These are phyloP conservation scores for Pneumocystis sp. DNA, from an alignment of 1,139 yeast genomes.

Conservation along the genomic window DNA sequence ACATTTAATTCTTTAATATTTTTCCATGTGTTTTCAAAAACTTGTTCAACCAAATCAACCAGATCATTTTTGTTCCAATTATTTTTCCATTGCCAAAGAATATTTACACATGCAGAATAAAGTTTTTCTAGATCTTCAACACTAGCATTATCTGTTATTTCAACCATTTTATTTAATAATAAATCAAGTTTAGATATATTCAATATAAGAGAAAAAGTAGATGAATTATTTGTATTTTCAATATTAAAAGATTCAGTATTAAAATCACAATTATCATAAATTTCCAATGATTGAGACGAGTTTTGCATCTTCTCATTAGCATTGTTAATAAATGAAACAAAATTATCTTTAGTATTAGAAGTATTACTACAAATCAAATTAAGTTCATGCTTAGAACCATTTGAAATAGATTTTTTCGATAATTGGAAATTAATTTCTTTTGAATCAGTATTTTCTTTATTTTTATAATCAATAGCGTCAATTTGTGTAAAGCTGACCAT, in stretches of 20 bases:
- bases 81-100: slow-evolving; percentile 56
- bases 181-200: slow-evolving; percentile 23
- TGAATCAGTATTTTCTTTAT: neutral
- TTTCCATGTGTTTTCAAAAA: slow-evolving; percentile 3
- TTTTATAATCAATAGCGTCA: slow-evolving; percentile 1
- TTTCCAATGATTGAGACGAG: neutral
- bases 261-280: neutral
- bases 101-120: slow-evolving; percentile 57
- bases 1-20: neutral
- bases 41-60: slow-evolving; percentile 8
- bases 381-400: neutral
- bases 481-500: neutral
- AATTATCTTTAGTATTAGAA: neutral
- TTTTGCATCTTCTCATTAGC: neutral
- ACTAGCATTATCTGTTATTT: slow-evolving; percentile 35
- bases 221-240: neutral
- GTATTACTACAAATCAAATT: neutral
- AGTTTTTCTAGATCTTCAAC: slow-evolving; percentile 63
- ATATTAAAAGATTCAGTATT: neutral
- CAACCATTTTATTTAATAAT: slow-evolving; percentile 24
- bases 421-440: neutral
- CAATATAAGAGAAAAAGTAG: slow-evolving; percentile 20
- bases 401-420: neutral
- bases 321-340: neutral
- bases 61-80: slow-evolving; percentile 46